These are phyloP conservation scores for Melocanna baccifera DNA, from an alignment of 176 grass and related monocot genomes.

Conservation along the genomic window DNA sequence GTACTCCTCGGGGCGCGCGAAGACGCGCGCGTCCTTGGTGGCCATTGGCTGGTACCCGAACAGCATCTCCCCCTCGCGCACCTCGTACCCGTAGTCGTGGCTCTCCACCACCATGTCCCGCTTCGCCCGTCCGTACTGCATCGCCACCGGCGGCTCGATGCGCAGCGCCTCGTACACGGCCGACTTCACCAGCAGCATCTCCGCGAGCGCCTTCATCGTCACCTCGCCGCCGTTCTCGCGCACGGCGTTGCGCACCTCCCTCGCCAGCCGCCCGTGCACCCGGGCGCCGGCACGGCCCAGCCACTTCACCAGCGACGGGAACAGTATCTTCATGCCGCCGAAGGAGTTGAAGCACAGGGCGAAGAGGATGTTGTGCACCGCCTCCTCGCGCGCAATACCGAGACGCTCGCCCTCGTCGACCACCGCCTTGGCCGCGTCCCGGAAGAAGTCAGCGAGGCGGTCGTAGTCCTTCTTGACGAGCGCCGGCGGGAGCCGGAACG, in stretches of 20 bases:
- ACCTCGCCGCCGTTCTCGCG: constrained; percentile 49
- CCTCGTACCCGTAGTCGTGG: constrained; percentile 86
- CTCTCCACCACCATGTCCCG: constrained; percentile 94
- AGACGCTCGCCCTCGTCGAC: constrained; percentile 76
- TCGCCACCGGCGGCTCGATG: constrained; percentile 85
- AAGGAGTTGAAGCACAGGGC: constrained; percentile 98
- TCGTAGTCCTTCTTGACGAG: constrained; percentile 78
- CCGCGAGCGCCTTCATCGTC: constrained; percentile 59
- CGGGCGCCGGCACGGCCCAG: constrained; percentile 75
- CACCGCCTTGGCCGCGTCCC: constrained; percentile 43
- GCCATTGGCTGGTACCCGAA: constrained; percentile 99
- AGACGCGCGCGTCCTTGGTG: constrained; percentile 86
- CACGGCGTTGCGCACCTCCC: constrained; percentile 76
- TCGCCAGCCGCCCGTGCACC: constrained; percentile 62
- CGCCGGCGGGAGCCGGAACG: constrained; percentile 74
- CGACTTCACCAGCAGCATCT: constrained; percentile 91
- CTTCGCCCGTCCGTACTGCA: constrained; percentile 92
- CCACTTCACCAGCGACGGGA: constrained; percentile 74
- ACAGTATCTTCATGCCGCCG: constrained; percentile 78
- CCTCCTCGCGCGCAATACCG: constrained; percentile 71
- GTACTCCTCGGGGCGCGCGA: constrained; percentile 71
- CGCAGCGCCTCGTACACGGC: constrained; percentile 91
- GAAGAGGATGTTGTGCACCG: constrained; percentile 93
- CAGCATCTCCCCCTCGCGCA: constrained; percentile 86
- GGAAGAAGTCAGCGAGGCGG: constrained; percentile 75